A percentile compares a stretch with the other conserved stretches of the same genome.
Conservation (phyloP, 1,139 yeast genomes). For the Protomyces inundatus region DNA sequence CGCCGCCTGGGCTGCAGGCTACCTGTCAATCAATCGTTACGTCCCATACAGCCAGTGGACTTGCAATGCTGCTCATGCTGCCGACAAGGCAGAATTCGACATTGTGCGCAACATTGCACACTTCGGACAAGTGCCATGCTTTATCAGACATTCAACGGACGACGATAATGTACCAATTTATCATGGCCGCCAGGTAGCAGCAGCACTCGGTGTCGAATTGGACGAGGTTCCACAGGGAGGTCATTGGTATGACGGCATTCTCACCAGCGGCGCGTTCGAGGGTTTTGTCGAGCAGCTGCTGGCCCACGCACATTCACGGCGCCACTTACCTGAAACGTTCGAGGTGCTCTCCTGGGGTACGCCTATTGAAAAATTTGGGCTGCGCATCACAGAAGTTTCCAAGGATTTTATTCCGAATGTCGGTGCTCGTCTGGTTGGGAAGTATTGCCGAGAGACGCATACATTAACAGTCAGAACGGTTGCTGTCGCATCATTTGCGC, state of each 20-base stretch:
- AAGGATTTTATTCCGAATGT: neutral
- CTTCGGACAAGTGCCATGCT: neutral
- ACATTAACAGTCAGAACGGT: neutral
- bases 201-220: neutral
- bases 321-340: neutral
- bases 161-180: constrained; percentile 16
- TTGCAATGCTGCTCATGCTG: neutral
- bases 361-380: neutral
- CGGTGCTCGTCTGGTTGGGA: neutral
- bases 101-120: neutral
- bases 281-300: neutral
- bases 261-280: neutral
- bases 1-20: constrained; percentile 9
- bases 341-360: neutral
- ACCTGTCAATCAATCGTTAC: neutral
- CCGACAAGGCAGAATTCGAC: constrained; percentile 2
- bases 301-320: neutral
- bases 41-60: constrained; percentile 10
- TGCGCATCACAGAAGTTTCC: neutral
- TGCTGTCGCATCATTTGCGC: neutral
- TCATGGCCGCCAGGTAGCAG: constrained; percentile 3
- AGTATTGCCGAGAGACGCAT: neutral
- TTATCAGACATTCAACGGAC: neutral
- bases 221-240: constrained; percentile 2
- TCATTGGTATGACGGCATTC: constrained; percentile 4